Evolutionary conservation across 176 grass and related monocot genomes (phyloP).

Genomic region (Microstegium vimineum): DNA sequence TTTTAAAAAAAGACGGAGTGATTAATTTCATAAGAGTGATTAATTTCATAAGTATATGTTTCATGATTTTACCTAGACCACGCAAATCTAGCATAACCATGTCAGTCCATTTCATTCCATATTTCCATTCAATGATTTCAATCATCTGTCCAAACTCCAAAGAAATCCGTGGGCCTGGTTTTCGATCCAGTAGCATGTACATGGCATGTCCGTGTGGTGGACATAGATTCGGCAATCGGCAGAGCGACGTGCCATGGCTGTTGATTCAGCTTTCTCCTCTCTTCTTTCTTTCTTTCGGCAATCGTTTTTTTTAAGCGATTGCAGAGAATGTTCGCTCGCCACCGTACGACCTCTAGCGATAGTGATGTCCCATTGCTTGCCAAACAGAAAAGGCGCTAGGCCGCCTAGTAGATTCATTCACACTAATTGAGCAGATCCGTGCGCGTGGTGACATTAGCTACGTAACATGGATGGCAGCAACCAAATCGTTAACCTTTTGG

Average conservation of each 20-base stretch:
- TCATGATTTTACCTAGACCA: background rate
- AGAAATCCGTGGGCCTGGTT: background rate
- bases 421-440: background rate
- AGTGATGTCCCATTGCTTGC: background rate
- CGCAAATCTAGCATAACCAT: background rate
- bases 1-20: too few species aligned
- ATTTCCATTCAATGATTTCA: too few species aligned
- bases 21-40: too few species aligned
- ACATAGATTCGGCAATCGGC: background rate
- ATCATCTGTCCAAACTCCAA: too few species aligned
- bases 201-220: background rate
- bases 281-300: background rate
- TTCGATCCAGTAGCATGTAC: background rate
- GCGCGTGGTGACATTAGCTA: conserved; percentile 6
- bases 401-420: background rate
- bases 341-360: background rate
- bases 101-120: too few species aligned
- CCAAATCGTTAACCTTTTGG: background rate
- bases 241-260: background rate
- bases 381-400: background rate
- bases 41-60: too few species aligned
- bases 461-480: conserved; percentile 20
- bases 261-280: conserved; percentile 5
- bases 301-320: background rate
- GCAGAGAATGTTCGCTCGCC: background rate